A percentile compares a stretch with the other conserved stretches of the same genome.
Conservation (phyloP, 2,329 filamentous ascomycete species). For the Exserohilum turcica region DNA sequence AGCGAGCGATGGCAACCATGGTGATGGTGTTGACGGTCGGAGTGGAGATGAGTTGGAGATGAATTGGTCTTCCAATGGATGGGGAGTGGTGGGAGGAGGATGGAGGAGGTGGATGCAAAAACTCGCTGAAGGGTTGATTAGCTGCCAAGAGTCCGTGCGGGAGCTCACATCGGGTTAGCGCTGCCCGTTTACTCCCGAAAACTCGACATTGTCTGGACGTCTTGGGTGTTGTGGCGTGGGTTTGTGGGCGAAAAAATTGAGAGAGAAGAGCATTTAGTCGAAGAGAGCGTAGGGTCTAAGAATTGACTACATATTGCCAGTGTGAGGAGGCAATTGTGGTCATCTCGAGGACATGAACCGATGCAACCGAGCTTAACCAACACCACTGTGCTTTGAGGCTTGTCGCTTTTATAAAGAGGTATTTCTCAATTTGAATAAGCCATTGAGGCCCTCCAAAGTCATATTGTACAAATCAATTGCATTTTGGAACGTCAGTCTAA, state of each 20-base stretch:
- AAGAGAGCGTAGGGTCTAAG: too few species aligned
- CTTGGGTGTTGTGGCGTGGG: neutral
- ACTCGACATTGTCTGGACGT: neutral
- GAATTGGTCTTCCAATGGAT: slow-evolving; percentile 46
- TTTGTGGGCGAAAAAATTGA: neutral
- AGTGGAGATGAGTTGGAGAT: slow-evolving; percentile 49
- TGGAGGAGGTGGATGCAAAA: slow-evolving; percentile 32
- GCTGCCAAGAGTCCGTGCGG: slow-evolving; percentile 28
- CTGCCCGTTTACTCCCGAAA: slow-evolving; percentile 20
- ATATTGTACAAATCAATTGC: too few species aligned
- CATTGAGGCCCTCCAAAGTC: too few species aligned
- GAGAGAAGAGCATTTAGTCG: too few species aligned
- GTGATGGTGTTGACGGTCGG: slow-evolving; percentile 42
- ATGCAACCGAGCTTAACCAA: neutral
- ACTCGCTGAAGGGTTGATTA: slow-evolving; percentile 26
- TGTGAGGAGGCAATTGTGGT: neutral
- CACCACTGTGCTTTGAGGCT: neutral
- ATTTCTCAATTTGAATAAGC: too few species aligned
- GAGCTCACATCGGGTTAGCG: slow-evolving; percentile 20
- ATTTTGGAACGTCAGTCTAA: too few species aligned
- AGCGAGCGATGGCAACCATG: slow-evolving; percentile 50
- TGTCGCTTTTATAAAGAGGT: neutral
- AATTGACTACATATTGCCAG: neutral
- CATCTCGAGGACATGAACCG: neutral
- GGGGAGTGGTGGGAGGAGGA: slow-evolving; percentile 33